Evolutionary conservation across 805 yeast genomes (phyloP), one percentile per base, ranked within the genome.

Genomic region (Saturnispora kantuleensis): DNA sequence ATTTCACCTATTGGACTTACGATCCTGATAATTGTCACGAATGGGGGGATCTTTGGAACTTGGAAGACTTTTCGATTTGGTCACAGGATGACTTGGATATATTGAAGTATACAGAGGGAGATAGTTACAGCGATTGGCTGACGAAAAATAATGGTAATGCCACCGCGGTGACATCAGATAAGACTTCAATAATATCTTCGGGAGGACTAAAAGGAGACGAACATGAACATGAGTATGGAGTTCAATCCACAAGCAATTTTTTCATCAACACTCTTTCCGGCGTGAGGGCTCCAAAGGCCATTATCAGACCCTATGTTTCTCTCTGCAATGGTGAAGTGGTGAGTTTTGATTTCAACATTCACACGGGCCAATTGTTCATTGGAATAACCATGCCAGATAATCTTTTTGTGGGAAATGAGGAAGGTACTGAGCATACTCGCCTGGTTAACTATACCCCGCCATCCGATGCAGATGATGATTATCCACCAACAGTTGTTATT

Each of bases 11-110:
- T 56, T 90, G 98, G 97, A 78, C 87, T 54, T 90, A 90, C 59
- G 74, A 84, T 31, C 68, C 81, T 6, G 65, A 68, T 35, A 90
- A 89, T 57, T 66, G 77, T 31, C 95, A 93, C 63, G 65, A 74
- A 56, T 79, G 84, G 81, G 98, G 98, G 0, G 98, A 90, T 62
- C 60, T 72, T 21, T 90, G 97, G 95, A 90, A 90, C 56, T 79
- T 87, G 52, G 98, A 90, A 58, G 97, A 90, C 62, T 81, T 90
- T 59, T 84, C 96, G 1, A 74, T 90, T 46, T 90, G 82, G 83
- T 81, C 93, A 2, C 63, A 68, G 3, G 88, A 81, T 49, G 87
- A 82, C 46, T 57, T 43, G 49, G 45, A 38, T 3, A 18, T 31
- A 10, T 30, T 15, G 5, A 9, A 17, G 5, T 39, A 37, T 18